A percentile compares a stretch with the other conserved stretches of the same genome.
These are phyloP conservation scores for Clathrus columnatus DNA, from an alignment of 768 basidiomycete genomes.

Conservation along the genomic window DNA sequence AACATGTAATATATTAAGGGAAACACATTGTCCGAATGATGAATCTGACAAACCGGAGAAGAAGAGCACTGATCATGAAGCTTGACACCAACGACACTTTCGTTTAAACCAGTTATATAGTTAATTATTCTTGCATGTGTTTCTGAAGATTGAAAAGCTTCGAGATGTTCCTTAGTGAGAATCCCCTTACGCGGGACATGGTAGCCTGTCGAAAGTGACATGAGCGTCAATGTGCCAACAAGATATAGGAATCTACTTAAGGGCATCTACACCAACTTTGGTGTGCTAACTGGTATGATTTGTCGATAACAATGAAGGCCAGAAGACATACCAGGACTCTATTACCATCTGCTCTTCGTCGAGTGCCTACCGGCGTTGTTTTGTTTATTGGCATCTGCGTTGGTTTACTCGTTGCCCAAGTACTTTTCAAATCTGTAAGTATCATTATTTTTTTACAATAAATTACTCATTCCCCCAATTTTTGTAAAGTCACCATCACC, in stretches of 20 bases:
- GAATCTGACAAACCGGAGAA: conserved; percentile 38
- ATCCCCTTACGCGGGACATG: conserved; percentile 61
- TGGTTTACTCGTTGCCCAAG: conserved; percentile 48
- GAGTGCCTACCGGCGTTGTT: conserved; percentile 46
- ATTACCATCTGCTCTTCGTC: background rate
- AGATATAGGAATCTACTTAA: too few species aligned
- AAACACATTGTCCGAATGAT: background rate
- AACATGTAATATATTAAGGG: background rate
- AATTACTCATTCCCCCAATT: conserved; percentile 42
- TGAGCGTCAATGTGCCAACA: background rate
- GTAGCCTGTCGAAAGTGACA: conserved; percentile 22
- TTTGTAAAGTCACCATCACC: conserved; percentile 37
- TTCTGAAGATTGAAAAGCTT: conserved; percentile 67
- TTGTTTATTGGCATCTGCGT: conserved; percentile 53
- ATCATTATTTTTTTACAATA: conserved; percentile 42
- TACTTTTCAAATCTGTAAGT: conserved; percentile 23
- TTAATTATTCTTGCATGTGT: conserved; percentile 59
- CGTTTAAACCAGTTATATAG: conserved; percentile 71
- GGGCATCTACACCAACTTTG: too few species aligned
- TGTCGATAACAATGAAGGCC: conserved; percentile 6
- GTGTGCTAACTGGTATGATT: background rate
- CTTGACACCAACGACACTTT: conserved; percentile 65
- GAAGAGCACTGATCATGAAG: conserved; percentile 52
- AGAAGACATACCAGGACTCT: background rate
- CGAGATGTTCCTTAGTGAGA: conserved; percentile 66